These are phyloP conservation scores for Talaromyces marneffei DNA, from an alignment of 2,329 filamentous ascomycete genomes.

Conservation along the genomic window DNA sequence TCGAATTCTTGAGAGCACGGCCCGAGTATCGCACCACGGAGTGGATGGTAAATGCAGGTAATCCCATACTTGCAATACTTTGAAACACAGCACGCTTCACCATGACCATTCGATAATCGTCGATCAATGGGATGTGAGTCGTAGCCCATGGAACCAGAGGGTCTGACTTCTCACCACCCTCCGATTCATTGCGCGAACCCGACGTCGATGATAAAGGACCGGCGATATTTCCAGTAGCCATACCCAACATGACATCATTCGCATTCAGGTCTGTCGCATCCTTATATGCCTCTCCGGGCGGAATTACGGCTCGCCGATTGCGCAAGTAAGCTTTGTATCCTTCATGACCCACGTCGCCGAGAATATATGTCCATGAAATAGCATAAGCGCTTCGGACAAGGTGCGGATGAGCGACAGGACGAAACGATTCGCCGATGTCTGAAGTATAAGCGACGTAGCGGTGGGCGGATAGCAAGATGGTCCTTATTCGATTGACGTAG, in stretches of 20 bases:
- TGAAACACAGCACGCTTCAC: conserved; percentile 87
- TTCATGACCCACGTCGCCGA: conserved; percentile 86
- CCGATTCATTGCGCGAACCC: neutral
- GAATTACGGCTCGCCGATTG: conserved; percentile 71
- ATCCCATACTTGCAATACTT: conserved; percentile 81
- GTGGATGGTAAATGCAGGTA: conserved; percentile 91
- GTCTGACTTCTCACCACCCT: conserved; percentile 16
- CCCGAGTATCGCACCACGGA: conserved; percentile 87
- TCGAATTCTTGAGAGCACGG: conserved; percentile 71
- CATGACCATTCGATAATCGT: conserved; percentile 90
- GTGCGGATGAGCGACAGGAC: conserved; percentile 81
- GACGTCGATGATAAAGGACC: conserved; percentile 16
- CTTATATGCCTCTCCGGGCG: conserved; percentile 50
- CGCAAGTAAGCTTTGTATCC: conserved; percentile 91
- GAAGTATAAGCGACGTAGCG: conserved; percentile 96
- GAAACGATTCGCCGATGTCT: conserved; percentile 93
- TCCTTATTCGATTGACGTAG: conserved; percentile 79
- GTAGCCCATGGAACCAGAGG: conserved; percentile 35
- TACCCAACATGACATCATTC: conserved; percentile 29
- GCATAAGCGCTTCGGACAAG: conserved; percentile 79
- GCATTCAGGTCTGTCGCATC: conserved; percentile 32
- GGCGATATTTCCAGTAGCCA: conserved; percentile 30
- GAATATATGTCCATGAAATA: conserved; percentile 84
- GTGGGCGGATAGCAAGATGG: conserved; percentile 82
- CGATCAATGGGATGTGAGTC: conserved; percentile 61